Evolutionary conservation across 257 asterid genomes (phyloP).

Genomic region (Voacanga thouarsii): DNA sequence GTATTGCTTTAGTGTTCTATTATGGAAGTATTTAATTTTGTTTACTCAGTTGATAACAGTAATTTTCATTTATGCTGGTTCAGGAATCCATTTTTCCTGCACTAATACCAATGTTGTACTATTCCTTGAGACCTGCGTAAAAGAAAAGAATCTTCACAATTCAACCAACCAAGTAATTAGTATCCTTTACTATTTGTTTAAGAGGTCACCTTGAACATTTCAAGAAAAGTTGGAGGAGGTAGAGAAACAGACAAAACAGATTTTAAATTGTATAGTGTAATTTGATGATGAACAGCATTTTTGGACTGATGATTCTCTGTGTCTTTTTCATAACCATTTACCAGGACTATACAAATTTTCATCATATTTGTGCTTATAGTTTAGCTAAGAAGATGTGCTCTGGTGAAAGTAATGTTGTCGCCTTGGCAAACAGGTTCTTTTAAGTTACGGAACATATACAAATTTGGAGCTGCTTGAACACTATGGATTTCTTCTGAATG

Average conservation of each 20-base stretch:
- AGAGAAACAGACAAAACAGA: slow-evolving; percentile 1
- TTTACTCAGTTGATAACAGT: background rate
- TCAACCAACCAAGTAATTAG: background rate
- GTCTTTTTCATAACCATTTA: background rate
- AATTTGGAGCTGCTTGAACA: slow-evolving; percentile 91
- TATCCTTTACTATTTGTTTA: background rate
- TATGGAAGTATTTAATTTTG: background rate
- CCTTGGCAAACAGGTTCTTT: slow-evolving; percentile 58
- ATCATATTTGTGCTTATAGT: slow-evolving; percentile 1
- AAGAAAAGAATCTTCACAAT: background rate
- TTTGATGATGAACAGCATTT: background rate
- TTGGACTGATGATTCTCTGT: too few relatives aligned
- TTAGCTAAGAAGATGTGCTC: background rate
- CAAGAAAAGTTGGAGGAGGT: background rate
- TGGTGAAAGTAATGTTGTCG: slow-evolving; percentile 2
- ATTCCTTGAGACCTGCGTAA: background rate
- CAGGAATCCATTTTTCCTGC: background rate
- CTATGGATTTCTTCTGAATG: slow-evolving; percentile 75
- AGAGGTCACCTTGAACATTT: background rate
- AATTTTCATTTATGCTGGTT: background rate
- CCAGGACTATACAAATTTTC: background rate
- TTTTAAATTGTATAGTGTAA: background rate
- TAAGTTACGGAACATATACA: slow-evolving; percentile 92
- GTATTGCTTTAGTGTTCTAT: slow-evolving; percentile 29
- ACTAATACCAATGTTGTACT: background rate